These are phyloP conservation scores for Fusarium sp. DNA, from an alignment of 2,329 filamentous ascomycete genomes.

Conservation along the genomic window DNA sequence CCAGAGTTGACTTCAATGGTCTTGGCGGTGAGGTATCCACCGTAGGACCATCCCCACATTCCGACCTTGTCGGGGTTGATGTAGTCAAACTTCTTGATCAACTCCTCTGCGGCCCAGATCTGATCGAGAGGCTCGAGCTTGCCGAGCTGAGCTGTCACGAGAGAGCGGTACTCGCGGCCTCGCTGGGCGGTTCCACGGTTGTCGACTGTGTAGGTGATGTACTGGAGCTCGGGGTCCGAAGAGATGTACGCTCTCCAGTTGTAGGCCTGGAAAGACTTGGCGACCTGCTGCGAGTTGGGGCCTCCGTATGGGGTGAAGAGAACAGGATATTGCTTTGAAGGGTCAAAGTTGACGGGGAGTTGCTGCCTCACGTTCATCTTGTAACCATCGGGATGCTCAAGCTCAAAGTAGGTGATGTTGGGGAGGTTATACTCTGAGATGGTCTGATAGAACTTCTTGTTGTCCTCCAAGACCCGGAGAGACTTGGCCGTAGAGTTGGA, in stretches of 20 bases:
- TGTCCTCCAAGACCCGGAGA: slow-evolving; percentile 70
- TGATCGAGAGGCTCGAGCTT: slow-evolving; percentile 74
- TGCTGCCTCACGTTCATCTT: slow-evolving; percentile 73
- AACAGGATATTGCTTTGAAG: slow-evolving; percentile 72
- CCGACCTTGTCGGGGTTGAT: slow-evolving; percentile 70
- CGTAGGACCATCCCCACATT: slow-evolving; percentile 78
- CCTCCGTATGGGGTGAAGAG: slow-evolving; percentile 78
- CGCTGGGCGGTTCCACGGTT: slow-evolving; percentile 75
- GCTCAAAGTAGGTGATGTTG: slow-evolving; percentile 72
- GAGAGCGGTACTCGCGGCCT: slow-evolving; percentile 71
- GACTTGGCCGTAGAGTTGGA: slow-evolving; percentile 64
- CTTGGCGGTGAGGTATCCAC: slow-evolving; percentile 75
- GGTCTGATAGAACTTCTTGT: slow-evolving; percentile 66
- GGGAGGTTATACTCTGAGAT: slow-evolving; percentile 72
- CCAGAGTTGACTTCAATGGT: slow-evolving; percentile 72
- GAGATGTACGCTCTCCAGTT: slow-evolving; percentile 73
- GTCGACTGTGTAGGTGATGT: slow-evolving; percentile 75
- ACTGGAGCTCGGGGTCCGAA: slow-evolving; percentile 75
- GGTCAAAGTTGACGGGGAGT: slow-evolving; percentile 73
- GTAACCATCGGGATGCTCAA: slow-evolving; percentile 71
- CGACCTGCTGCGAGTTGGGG: slow-evolving; percentile 71
- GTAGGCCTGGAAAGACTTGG: slow-evolving; percentile 66
- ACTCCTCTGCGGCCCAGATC: slow-evolving; percentile 72
- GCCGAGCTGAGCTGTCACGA: slow-evolving; percentile 70
- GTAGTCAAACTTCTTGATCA: slow-evolving; percentile 62